Percentiles rank a stretch among this genome's conserved stretches.
Evolutionary conservation across 805 yeast genomes (phyloP).

Genomic region (Candida xyloterini): DNA sequence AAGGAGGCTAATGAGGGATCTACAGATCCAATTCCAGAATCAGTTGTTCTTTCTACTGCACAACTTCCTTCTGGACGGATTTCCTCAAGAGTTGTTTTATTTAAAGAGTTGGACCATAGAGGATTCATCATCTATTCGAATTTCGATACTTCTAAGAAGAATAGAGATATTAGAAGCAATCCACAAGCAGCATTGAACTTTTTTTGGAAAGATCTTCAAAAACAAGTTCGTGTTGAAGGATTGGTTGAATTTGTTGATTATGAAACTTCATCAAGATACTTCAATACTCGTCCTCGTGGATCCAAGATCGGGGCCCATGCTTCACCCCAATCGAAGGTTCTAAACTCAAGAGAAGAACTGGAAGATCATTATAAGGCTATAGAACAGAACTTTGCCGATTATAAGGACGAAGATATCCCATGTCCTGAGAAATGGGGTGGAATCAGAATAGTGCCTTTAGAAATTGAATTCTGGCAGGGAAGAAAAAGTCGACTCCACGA

Average conservation of each 20-base stretch:
- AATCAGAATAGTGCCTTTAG: constrained; percentile 78
- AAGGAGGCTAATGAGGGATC: constrained; percentile 59
- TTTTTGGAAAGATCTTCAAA: constrained; percentile 88
- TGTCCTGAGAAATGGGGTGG: constrained; percentile 98
- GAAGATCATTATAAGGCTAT: constrained; percentile 47
- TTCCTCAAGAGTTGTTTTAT: constrained; percentile 75
- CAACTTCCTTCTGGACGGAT: constrained; percentile 87
- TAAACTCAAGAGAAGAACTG: constrained; percentile 57
- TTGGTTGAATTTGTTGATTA: constrained; percentile 65
- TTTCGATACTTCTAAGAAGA: constrained; percentile 85
- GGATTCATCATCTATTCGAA: constrained; percentile 91
- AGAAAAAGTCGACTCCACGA: constrained; percentile 88
- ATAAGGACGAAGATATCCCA: constrained; percentile 61
- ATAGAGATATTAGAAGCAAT: constrained; percentile 65
- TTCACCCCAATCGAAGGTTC: constrained; percentile 74
- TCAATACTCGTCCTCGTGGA: constrained; percentile 85
- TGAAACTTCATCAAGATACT: constrained; percentile 76
- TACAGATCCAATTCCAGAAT: constrained; percentile 70
- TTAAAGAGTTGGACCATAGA: constrained; percentile 81
- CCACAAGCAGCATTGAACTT: constrained; percentile 80
- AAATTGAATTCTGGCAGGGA: constrained; percentile 98
- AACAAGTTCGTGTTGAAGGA: constrained; percentile 95
- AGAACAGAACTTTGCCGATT: constrained; percentile 56
- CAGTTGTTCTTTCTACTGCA: constrained; percentile 86
- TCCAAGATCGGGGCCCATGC: constrained; percentile 97